These are phyloP conservation scores for Seiridium unicorne DNA, from an alignment of 2,329 filamentous ascomycete genomes.

Conservation along the genomic window DNA sequence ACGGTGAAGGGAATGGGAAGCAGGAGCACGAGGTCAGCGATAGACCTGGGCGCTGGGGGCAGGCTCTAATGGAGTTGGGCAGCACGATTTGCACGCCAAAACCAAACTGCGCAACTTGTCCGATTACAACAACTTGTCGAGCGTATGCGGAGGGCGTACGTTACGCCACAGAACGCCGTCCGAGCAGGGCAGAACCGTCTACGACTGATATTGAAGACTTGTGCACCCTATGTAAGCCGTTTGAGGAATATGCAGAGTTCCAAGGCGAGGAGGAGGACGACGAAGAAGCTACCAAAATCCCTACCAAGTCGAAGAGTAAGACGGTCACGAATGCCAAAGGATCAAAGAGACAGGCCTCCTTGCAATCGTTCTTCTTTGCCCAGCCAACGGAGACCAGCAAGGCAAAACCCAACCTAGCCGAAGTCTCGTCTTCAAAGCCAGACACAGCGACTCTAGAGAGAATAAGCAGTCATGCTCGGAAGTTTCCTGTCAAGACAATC, in stretches of 20 bases:
- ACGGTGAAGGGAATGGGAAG: slow-evolving; percentile 21
- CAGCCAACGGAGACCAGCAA: slow-evolving; percentile 10
- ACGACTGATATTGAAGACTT: slow-evolving; percentile 48
- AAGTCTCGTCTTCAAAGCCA: slow-evolving; percentile 7
- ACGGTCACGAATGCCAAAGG: slow-evolving; percentile 7
- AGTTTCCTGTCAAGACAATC: slow-evolving; percentile 48
- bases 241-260: slow-evolving; percentile 31
- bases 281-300: slow-evolving; percentile 5
- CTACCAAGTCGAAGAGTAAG: slow-evolving; percentile 4
- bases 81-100: slow-evolving; percentile 61
- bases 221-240: slow-evolving; percentile 47
- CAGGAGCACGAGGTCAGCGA: slow-evolving; percentile 34
- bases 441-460: slow-evolving; percentile 27
- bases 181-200: slow-evolving; percentile 7
- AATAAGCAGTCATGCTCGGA: slow-evolving; percentile 43
- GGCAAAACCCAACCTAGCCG: background rate
- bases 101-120: slow-evolving; percentile 53
- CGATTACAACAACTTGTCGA: slow-evolving; percentile 49
- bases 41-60: slow-evolving; percentile 59
- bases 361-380: slow-evolving; percentile 26
- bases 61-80: slow-evolving; percentile 65
- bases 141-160: slow-evolving; percentile 46
- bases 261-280: slow-evolving; percentile 18
- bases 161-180: slow-evolving; percentile 21
- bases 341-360: slow-evolving; percentile 18